phyloP scores from a whole-genome alignment of 2,329 filamentous ascomycete species.

The Monosporascus cannonballus region DNA sequence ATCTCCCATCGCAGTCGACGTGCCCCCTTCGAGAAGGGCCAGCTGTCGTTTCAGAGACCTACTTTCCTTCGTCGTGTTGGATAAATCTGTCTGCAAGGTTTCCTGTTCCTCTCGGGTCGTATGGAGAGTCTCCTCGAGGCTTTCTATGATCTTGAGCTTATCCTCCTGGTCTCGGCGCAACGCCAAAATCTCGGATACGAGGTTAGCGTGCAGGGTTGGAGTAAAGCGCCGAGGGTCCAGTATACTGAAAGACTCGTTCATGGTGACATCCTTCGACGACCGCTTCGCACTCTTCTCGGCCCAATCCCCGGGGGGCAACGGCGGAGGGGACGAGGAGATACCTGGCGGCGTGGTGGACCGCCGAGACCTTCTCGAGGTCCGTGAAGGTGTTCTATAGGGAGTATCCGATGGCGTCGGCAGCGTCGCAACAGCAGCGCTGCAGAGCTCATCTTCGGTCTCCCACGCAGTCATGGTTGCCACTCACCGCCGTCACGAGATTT shows the following conservation, averaged over 20 bases:
- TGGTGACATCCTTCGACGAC: conserved; percentile 51
- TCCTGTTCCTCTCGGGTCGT: conserved; percentile 69
- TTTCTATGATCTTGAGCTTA: conserved; percentile 81
- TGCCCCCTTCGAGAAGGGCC: conserved; percentile 79
- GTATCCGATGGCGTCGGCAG: conserved; percentile 67
- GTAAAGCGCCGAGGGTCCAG: conserved; percentile 91
- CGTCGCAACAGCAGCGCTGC: conserved; percentile 48
- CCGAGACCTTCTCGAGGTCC: conserved; percentile 53
- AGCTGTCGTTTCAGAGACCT: conserved; percentile 80
- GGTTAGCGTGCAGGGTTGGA: conserved; percentile 85
- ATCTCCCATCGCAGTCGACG: conserved; percentile 77
- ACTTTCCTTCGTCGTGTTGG: conserved; percentile 65
- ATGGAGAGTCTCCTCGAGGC: conserved; percentile 70
- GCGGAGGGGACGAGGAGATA: conserved; percentile 52
- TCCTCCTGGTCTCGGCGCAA: conserved; percentile 86
- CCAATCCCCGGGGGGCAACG: conserved; percentile 35
- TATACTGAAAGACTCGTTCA: conserved; percentile 65
- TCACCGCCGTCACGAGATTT: conserved; percentile 7
- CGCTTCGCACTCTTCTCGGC: conserved; percentile 42
- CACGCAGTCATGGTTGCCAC: conserved; percentile 43
- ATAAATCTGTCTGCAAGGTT: conserved; percentile 54
- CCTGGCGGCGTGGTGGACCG: conserved; percentile 61
- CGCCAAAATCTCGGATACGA: conserved; percentile 89
- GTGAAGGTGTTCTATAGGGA: conserved; percentile 67
- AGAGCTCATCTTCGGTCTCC: conserved; percentile 59